Base-by-base conservation (phyloP, 768 basidiomycete species). In the Termitomyces sp. region DNA sequence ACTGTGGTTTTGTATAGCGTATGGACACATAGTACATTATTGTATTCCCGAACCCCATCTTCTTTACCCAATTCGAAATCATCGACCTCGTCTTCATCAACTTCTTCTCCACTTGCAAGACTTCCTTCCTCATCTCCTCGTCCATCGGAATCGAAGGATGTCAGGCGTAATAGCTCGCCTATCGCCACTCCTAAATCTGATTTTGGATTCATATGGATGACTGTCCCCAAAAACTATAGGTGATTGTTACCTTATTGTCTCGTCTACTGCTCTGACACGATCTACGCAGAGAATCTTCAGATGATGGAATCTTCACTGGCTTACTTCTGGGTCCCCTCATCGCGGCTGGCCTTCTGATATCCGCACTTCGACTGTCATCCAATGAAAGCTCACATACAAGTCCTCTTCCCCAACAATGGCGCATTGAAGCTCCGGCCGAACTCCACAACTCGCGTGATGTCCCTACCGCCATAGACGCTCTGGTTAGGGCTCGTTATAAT, bases 221-320 rank as follows among this genome's bases (percentile, higher is more conserved):
- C 91, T 15, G 89, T 91, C 5, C 87, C 89, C 0, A 91, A 91
- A 70, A 91, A 94, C 65, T 94, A 90, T 66, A 78, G 91, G 89
- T 87, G 60, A 30, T 5, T 23, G 28, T 50, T 54, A 45, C 38
- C 15, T 51, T 19, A 5, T 5, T 11, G 9, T 26, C 38, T 46
- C 51, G 9, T 14, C 52, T 1, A 52, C 42, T n/a, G 12, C 30
- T 42, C 52, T 67, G 30, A 67, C 45, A 19, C 10, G 11, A 28
- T 9, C 14, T 30, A 31, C 33, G 12, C 58, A 94, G 93, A 66
- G 83, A 89, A 55, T 88, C 86, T 47, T 71, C 79, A 12, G 94
- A 96, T 66, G 94, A 97, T 68, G 95, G 95, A 14, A 83, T 87
- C 23, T 72, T 91, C 56, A 93, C 88, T 43, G 93, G 89, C 2